A percentile compares a stretch with the other conserved stretches of the same genome.
Conservation (phyloP, 2,329 filamentous ascomycete genomes). For the Chaetomium globosum region DNA sequence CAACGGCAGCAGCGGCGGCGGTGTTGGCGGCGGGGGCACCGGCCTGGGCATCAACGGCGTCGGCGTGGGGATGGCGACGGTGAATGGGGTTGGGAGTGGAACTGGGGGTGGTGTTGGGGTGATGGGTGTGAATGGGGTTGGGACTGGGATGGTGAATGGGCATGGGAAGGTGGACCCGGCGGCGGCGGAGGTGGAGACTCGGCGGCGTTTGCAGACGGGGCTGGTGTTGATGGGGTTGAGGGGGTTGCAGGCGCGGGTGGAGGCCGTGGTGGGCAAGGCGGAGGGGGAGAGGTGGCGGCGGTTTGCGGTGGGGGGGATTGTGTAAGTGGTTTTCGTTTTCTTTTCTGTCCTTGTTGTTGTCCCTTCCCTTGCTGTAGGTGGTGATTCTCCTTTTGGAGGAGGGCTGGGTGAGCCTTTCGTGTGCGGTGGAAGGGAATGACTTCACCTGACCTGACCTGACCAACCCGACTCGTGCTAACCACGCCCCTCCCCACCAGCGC, state of each 20-base stretch:
- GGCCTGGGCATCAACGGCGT: neutral
- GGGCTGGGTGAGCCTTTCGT: neutral
- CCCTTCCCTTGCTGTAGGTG: neutral
- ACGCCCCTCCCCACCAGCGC: constrained; percentile 45
- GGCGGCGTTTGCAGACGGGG: constrained; percentile 48
- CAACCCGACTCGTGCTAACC: neutral
- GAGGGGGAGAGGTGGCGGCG: constrained; percentile 56
- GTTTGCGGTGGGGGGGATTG: constrained; percentile 55
- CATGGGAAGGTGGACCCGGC: constrained; percentile 39
- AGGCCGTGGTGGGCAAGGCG: constrained; percentile 47
- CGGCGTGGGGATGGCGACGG: neutral
- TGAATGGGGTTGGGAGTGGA: constrained; percentile 35
- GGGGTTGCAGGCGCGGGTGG: constrained; percentile 49
- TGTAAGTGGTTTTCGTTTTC: constrained; percentile 47
- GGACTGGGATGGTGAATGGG: constrained; percentile 49
- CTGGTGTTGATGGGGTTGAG: constrained; percentile 51
- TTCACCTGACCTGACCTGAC: neutral
- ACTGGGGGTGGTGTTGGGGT: constrained; percentile 39
- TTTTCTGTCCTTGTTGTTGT: neutral
- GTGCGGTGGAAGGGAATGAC: neutral
- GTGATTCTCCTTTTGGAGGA: neutral
- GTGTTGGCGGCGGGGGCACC: neutral
- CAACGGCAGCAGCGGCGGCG: constrained; percentile 23
- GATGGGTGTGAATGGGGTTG: constrained; percentile 48
- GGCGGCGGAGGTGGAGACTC: constrained; percentile 43